Conservation (phyloP, 495 filamentous ascomycete genomes). For the Cetradonia linearis region DNA sequence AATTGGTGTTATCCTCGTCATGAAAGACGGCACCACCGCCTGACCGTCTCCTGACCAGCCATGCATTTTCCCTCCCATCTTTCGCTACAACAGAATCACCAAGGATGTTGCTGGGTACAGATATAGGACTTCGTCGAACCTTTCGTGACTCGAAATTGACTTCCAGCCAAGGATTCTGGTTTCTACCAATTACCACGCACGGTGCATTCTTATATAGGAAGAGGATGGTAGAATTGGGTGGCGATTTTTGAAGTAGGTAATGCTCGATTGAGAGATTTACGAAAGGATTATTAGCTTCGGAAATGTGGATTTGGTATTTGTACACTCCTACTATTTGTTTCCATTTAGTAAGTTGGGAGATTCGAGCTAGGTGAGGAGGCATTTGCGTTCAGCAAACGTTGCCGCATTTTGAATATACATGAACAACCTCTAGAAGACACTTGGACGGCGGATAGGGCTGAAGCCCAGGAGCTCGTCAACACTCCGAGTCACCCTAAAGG, state of each 20-base stretch:
- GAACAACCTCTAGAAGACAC: no score
- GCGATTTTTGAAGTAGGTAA: conserved; percentile 65
- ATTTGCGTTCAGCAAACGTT: background rate
- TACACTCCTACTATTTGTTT: conserved; percentile 22
- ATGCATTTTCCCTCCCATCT: conserved; percentile 30
- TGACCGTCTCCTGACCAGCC: conserved; percentile 69
- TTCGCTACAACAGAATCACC: conserved; percentile 15
- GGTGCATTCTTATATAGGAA: conserved; percentile 84
- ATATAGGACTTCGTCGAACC: conserved; percentile 22
- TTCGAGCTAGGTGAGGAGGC: background rate
- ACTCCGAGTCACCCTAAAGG: no score
- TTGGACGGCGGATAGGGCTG: no score
- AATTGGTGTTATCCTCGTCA: conserved; percentile 86
- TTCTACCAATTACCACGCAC: conserved; percentile 81
- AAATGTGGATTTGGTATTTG: conserved; percentile 68
- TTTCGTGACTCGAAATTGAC: conserved; percentile 48
- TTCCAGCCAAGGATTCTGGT: conserved; percentile 96
- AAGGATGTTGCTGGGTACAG: conserved; percentile 16
- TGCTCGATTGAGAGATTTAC: conserved; percentile 95
- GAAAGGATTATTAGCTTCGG: conserved; percentile 62
- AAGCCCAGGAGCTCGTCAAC: no score
- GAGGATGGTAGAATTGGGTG: conserved; percentile 59
- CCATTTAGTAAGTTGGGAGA: background rate
- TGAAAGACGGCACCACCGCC: conserved; percentile 93
- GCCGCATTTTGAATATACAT: background rate